Base-by-base conservation (phyloP, 148 eudicot species). In the Polygonum maritimum region DNA sequence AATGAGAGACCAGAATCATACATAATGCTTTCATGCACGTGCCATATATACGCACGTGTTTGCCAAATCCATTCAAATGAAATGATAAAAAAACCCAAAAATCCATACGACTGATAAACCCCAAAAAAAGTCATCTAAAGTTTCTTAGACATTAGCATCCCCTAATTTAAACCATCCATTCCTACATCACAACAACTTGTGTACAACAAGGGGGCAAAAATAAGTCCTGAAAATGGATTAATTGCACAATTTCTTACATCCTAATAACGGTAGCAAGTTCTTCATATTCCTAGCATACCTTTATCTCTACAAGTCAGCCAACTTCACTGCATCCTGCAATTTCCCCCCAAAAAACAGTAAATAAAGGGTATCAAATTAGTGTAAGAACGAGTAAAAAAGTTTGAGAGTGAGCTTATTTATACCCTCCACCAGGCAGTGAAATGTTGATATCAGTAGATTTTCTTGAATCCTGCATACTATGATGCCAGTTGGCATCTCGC, bases 391-490 rank as follows among this genome's bases (percentile, higher is more conserved):
- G 38, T 9, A 31, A 31, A 54, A 22, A 26, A 11, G 10, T 62
- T 62, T 7, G 9, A 41, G 38, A 62, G 16, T 31, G 39, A 62
- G 18, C 6, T 31, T 85, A 85, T 82, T 44, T 6, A 6, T 44
- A 44, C 47, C 47, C 47, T 44, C 85, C 83, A 75, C 78, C 85
- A 44, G 83, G 89, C 81, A 86, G 80, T 71, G 89, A 78, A 26
- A 84, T 84, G 67, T 84, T 86, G 78, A 84, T 86, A 57, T 84
- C 89, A 4, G 86, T 80, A 47, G 83, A 69, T 9, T 73, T 63
- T 77, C 86, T 84, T 45, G 80, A 78, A 74, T 82, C 83, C 40
- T 81, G 88, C 83, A 83, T 76, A 45, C 77, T 49, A 74, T 39
- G 74, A 44, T 44, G 83, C 85, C 86, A 81, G 48, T 2, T 44